Evolutionary conservation across 78 protist species (phyloP).

Genomic region (Dictyostelium brefeldianum): DNA sequence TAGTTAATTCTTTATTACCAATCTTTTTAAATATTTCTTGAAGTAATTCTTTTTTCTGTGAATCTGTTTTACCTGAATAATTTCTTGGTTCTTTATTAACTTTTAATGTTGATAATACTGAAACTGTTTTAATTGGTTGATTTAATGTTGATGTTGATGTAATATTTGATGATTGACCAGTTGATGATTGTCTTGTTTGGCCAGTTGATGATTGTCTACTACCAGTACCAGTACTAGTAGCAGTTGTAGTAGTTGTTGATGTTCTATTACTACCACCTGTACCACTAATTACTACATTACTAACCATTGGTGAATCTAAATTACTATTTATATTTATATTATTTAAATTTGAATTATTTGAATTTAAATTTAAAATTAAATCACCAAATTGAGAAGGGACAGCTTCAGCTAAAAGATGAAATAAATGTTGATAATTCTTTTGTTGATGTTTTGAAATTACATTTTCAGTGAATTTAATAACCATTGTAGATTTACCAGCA

Average conservation of each 20-base stretch:
- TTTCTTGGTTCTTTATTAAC: conserved; percentile 60
- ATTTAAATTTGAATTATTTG: not conserved
- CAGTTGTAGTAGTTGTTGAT: not conserved
- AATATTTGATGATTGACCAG: not conserved
- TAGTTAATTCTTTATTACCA: conserved; percentile 42
- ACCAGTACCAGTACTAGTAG: not conserved
- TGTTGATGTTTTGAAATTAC: conserved; percentile 12
- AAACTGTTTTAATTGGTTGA: not conserved
- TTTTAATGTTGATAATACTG: conserved; percentile 10
- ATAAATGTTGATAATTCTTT: conserved; percentile 1
- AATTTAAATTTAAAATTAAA: not conserved
- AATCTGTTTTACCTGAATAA: not conserved
- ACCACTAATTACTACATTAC: too few species aligned
- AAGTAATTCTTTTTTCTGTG: conserved; percentile 29
- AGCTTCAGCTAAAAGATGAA: conserved; percentile 21
- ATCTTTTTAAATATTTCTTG: conserved; percentile 53
- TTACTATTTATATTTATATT: conserved; percentile 6
- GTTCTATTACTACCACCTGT: not conserved
- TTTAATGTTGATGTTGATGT: not conserved
- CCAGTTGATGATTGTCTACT: not conserved
- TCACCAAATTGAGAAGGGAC: conserved; percentile 15
- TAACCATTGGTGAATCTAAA: conserved; percentile 2
- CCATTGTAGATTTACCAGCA: conserved; percentile 1
- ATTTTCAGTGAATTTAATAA: conserved; percentile 1
- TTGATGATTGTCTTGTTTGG: not conserved